Conservation (phyloP, 768 basidiomycete species). For the Calocybe gangraenosa region DNA sequence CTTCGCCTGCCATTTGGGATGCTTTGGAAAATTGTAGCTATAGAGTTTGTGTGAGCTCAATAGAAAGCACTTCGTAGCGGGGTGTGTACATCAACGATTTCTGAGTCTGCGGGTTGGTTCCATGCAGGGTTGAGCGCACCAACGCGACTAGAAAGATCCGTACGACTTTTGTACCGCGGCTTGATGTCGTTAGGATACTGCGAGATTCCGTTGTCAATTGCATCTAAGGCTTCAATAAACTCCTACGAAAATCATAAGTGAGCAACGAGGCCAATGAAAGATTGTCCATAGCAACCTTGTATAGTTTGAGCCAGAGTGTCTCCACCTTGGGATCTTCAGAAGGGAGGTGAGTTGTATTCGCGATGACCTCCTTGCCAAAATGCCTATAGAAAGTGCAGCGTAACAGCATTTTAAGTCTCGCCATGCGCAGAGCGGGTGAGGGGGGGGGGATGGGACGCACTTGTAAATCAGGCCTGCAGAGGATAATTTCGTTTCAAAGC, state of each 20-base stretch:
- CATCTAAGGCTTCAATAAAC: constrained; percentile 93
- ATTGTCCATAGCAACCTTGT: constrained; percentile 48
- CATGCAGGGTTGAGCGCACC: constrained; percentile 84
- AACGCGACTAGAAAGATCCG: constrained; percentile 84
- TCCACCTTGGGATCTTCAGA: constrained; percentile 60
- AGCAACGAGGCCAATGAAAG: not conserved
- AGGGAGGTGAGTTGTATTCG: constrained; percentile 48
- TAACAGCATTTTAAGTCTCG: not conserved
- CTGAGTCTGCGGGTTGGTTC: constrained; percentile 76
- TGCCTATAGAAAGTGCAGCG: constrained; percentile 46
- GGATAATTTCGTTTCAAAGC: constrained; percentile 84
- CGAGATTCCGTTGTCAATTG: constrained; percentile 90
- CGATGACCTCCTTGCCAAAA: constrained; percentile 84
- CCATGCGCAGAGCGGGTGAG: no score
- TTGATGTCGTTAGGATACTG: constrained; percentile 68
- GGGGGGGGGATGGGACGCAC: constrained; percentile 41
- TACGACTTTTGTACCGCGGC: constrained; percentile 70
- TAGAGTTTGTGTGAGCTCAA: not conserved
- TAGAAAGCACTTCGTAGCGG: not conserved
- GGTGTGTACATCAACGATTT: constrained; percentile 64
- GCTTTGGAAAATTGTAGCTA: constrained; percentile 77
- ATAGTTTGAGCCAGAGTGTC: constrained; percentile 83
- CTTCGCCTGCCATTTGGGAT: constrained; percentile 76
- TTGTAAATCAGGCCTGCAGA: constrained; percentile 96
- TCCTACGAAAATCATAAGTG: constrained; percentile 42